A percentile compares a stretch with the other conserved stretches of the same genome.
These are phyloP conservation scores for Botryotinia globosa DNA, from an alignment of 2,329 filamentous ascomycete species.

Conservation along the genomic window DNA sequence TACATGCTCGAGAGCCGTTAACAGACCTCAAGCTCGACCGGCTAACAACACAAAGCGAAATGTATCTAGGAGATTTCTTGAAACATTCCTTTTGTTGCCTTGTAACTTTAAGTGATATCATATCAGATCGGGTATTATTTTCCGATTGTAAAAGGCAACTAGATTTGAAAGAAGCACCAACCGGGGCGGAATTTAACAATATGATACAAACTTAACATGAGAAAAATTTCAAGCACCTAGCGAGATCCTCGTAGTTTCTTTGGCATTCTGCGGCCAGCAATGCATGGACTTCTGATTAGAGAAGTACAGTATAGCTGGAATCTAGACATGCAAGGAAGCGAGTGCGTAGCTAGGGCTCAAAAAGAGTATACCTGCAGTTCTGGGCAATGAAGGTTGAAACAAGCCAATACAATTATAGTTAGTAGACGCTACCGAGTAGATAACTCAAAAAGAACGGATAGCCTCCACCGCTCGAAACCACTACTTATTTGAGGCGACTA, in stretches of 20 bases:
- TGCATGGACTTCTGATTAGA: neutral
- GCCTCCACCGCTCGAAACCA: neutral
- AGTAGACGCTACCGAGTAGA: neutral
- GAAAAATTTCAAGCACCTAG: neutral
- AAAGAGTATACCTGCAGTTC: slow-evolving; percentile 1
- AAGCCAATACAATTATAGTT: neutral
- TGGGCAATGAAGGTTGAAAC: neutral
- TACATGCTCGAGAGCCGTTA: neutral
- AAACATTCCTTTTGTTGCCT: neutral
- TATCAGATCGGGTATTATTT: neutral
- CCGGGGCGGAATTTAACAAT: neutral
- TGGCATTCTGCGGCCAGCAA: neutral
- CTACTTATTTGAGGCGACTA: neutral
- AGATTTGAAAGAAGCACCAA: neutral
- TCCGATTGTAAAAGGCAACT: neutral
- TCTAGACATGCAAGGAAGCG: neutral
- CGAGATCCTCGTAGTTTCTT: slow-evolving; percentile 5
- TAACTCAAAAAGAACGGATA: neutral
- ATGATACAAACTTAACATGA: neutral
- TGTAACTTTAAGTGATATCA: neutral
- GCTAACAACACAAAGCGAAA: neutral
- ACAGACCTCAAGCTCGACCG: neutral
- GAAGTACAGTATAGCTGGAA: too few species aligned
- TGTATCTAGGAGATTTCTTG: neutral
- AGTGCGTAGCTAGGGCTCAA: neutral